Conservation (phyloP, 2,329 filamentous ascomycete species). For the Cytospora schulzeri region DNA sequence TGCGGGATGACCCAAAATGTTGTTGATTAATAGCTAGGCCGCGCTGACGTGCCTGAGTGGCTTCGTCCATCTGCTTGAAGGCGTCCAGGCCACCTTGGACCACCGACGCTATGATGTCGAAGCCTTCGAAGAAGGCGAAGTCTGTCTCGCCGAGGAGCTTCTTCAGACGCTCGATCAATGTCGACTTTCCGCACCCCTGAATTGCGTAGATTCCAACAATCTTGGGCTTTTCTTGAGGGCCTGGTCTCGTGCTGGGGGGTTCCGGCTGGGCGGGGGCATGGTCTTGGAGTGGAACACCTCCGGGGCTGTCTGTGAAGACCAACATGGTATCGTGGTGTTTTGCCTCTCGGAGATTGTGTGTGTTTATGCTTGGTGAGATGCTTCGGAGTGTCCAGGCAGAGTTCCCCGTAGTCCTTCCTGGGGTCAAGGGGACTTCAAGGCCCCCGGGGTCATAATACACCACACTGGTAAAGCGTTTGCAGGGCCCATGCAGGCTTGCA, state of each 20-base stretch:
- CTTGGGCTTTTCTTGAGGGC: slow-evolving; percentile 38
- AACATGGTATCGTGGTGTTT: background rate
- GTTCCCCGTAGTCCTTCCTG: background rate
- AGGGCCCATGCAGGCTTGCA: background rate
- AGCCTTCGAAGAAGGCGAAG: slow-evolving; percentile 57
- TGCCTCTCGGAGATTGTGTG: background rate
- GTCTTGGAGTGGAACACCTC: background rate
- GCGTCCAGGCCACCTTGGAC: slow-evolving; percentile 48
- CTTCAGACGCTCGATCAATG: slow-evolving; percentile 45
- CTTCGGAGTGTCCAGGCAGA: background rate
- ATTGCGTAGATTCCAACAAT: slow-evolving; percentile 59
- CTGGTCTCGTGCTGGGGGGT: background rate
- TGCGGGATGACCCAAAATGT: slow-evolving; percentile 25
- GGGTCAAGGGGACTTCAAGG: background rate
- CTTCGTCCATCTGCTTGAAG: slow-evolving; percentile 46
- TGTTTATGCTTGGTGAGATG: background rate
- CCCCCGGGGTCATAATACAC: background rate
- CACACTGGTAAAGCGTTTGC: background rate
- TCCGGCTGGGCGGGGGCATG: background rate
- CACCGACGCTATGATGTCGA: slow-evolving; percentile 46
- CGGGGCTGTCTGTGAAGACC: background rate
- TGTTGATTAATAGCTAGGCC: slow-evolving; percentile 45
- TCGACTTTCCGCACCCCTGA: slow-evolving; percentile 56
- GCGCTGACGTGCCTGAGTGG: slow-evolving; percentile 44
- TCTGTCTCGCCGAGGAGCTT: slow-evolving; percentile 35